Base-by-base conservation (phyloP, 768 basidiomycete genomes). In the Psilocybe cubensis region DNA sequence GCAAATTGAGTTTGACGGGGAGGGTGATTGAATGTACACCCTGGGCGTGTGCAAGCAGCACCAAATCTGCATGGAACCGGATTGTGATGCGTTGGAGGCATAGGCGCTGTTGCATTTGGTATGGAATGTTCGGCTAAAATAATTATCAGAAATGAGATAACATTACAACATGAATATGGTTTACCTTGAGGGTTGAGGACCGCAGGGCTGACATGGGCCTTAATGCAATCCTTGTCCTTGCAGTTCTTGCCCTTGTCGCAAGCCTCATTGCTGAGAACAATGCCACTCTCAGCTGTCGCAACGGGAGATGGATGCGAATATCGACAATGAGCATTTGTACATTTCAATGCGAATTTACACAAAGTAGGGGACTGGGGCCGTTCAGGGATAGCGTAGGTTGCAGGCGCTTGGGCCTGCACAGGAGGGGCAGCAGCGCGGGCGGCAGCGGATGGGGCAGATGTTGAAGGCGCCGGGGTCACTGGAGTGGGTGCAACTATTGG, bases 271-370 rank as follows among this genome's bases (percentile, higher is more conserved):
- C 92, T 96, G 54, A 99, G 79, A 1, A 98, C 97, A 60, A 99
- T 83, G 8, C 96, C 97, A 65, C 91, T 95, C 74, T 96, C 94
- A 28, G 90, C 81, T 17, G 96, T 97, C 5, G 97, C 96, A 3
- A 95, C 93, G n/a, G 97, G 97, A 8, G 92, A 94, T 4, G 97
- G 96, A 71, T 99, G 97, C 8, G 94, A 93, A 72, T 86, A 98
- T 17, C 90, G 82, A 72, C 97, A 99, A 44, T 88, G 80, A 0
- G 90, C 80, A 70, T 98, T 96, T 47, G 89, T 90, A 74, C 97
- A 99, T 63, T 95, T 96, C 21, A 89, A 79, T 10, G 83, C 87
- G 62, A 91, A 98, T 75, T 97, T 97, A 85, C 97, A 99, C 20
- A 99, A 79, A 0, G 91, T 92, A 0, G 92, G 92, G 1, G 92